These are phyloP conservation scores for Ogataea wickerhamii DNA, from an alignment of 805 yeast genomes.

Conservation along the genomic window DNA sequence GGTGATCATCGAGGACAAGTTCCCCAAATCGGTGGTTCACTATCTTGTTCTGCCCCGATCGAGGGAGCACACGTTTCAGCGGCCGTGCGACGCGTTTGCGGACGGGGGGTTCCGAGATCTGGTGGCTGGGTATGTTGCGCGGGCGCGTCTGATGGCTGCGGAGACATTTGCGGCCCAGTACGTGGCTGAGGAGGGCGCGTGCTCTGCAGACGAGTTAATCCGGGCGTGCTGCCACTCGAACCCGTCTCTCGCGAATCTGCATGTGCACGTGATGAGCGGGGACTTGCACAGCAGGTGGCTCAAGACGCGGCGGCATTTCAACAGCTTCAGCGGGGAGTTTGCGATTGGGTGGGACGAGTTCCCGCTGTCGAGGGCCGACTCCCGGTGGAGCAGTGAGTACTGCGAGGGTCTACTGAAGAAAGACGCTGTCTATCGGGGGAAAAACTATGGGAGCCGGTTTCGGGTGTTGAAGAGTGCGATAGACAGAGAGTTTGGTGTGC, in stretches of 20 bases:
- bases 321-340: constrained; percentile 64
- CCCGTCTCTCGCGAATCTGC: constrained; percentile 69
- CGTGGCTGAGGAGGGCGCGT: constrained; percentile 8
- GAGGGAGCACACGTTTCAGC: constrained; percentile 35
- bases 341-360: constrained; percentile 54
- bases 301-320: constrained; percentile 64
- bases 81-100: constrained; percentile 52
- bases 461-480: constrained; percentile 41
- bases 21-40: constrained; percentile 62
- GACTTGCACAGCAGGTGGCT: constrained; percentile 55
- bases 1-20: constrained; percentile 56
- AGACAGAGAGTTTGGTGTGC: constrained; percentile 25
- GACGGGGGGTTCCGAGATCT: constrained; percentile 30
- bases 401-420: constrained; percentile 23
- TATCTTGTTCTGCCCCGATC: constrained; percentile 57
- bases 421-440: constrained; percentile 39
- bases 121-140: constrained; percentile 34
- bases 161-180: constrained; percentile 17
- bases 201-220: constrained; percentile 33
- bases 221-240: constrained; percentile 63
- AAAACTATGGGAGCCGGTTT: constrained; percentile 41
- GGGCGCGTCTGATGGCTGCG: constrained; percentile 28
- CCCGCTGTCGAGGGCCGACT: constrained; percentile 41
- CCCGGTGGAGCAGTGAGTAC: constrained; percentile 36
- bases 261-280: constrained; percentile 66